These are phyloP conservation scores for Colletotrichum sp. DNA, from an alignment of 2,329 filamentous ascomycete species.

Conservation along the genomic window DNA sequence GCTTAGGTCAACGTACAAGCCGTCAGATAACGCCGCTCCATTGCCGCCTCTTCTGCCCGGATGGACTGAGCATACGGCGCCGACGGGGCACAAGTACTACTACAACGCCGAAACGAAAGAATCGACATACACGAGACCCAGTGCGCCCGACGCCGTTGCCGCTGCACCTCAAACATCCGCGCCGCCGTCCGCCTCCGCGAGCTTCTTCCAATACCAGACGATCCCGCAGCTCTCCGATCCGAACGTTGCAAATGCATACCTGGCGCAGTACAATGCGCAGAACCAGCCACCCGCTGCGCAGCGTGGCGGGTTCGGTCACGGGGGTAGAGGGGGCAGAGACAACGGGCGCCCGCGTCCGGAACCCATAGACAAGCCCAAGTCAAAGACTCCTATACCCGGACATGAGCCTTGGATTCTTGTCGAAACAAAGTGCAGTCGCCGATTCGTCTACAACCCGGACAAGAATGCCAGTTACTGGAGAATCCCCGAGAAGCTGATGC, in stretches of 20 bases:
- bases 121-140: conserved; percentile 86
- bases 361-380: conserved; percentile 79
- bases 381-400: conserved; percentile 78
- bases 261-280: conserved; percentile 56
- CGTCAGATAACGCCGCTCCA: conserved; percentile 44
- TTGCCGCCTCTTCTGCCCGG: conserved; percentile 72
- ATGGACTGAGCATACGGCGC: conserved; percentile 94
- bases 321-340: conserved; percentile 54
- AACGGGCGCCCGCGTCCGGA: conserved; percentile 62
- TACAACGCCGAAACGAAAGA: conserved; percentile 83
- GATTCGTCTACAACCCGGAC: conserved; percentile 87
- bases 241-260: conserved; percentile 63
- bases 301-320: conserved; percentile 47
- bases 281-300: conserved; percentile 39
- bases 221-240: conserved; percentile 56
- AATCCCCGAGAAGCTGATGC: conserved; percentile 86
- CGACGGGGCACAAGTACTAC: conserved; percentile 86
- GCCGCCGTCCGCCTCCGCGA: conserved; percentile 31
- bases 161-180: background rate
- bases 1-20: conserved; percentile 80
- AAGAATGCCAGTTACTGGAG: conserved; percentile 95
- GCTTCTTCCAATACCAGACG: conserved; percentile 46
- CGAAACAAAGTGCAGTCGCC: conserved; percentile 86
- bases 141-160: conserved; percentile 30
- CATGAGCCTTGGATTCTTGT: conserved; percentile 90